A percentile compares a stretch with the other conserved stretches of the same genome.
Evolutionary conservation across 768 basidiomycete genomes (phyloP).

Genomic region (Baorangia bicolor): DNA sequence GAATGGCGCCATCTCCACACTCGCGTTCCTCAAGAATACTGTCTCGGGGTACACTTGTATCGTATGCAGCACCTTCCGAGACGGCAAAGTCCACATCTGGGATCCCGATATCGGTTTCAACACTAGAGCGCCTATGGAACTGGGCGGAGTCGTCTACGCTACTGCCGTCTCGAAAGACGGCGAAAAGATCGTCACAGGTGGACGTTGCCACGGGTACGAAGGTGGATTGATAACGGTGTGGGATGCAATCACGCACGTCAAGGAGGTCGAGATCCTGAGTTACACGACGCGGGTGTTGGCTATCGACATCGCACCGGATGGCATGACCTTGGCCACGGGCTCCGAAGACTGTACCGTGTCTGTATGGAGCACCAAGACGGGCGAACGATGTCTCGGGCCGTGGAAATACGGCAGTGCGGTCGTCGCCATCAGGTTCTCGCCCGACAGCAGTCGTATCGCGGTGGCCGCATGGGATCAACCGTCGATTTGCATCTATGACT

Average conservation of each 20-base stretch:
- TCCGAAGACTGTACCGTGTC: background rate
- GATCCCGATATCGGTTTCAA: background rate
- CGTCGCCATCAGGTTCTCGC: background rate
- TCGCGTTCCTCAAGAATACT: background rate
- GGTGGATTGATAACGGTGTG: background rate
- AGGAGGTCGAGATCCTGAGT: background rate
- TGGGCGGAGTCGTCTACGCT: background rate
- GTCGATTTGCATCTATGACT: background rate
- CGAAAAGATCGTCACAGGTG: background rate
- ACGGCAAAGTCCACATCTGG: background rate
- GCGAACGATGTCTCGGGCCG: background rate
- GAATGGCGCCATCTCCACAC: background rate
- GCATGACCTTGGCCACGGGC: background rate
- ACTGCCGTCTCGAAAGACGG: background rate
- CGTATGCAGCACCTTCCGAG: background rate
- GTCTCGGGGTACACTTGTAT: background rate
- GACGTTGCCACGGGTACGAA: fast-evolving
- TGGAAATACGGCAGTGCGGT: background rate
- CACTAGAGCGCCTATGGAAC: background rate
- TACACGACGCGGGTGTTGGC: background rate
- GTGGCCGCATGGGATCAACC: background rate
- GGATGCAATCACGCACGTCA: background rate
- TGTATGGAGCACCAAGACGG: background rate
- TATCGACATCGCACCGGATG: background rate
- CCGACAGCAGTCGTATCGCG: background rate